Evolutionary conservation across 495 filamentous ascomycete species (phyloP).

Genomic region (Aspergillus leporis): DNA sequence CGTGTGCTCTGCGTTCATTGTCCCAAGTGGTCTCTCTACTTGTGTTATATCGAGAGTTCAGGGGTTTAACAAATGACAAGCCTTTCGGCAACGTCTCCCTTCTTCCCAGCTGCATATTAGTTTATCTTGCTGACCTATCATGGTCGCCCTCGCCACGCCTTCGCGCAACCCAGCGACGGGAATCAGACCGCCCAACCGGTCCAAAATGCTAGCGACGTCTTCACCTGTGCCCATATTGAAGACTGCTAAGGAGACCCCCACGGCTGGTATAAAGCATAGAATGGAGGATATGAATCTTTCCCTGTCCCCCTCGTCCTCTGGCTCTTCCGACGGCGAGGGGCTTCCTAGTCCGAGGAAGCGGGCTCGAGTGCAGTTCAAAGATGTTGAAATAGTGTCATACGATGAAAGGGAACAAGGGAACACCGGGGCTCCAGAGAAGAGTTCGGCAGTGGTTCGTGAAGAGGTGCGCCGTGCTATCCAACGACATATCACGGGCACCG

Average conservation of each 20-base stretch:
- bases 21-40: not conserved
- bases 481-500: slow-evolving; percentile 57
- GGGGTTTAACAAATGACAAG: slow-evolving; percentile 25
- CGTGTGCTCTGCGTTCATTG: slow-evolving; percentile 22
- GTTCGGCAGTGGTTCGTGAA: slow-evolving; percentile 58
- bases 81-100: slow-evolving; percentile 7
- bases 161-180: slow-evolving; percentile 33
- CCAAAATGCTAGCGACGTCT: slow-evolving; percentile 37
- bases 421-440: slow-evolving; percentile 55
- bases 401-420: slow-evolving; percentile 13
- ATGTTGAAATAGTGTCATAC: slow-evolving; percentile 55
- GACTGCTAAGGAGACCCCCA: slow-evolving; percentile 29
- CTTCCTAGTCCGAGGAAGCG: slow-evolving; percentile 53
- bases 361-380: slow-evolving; percentile 72
- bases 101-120: slow-evolving; percentile 13
- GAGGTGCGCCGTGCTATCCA: slow-evolving; percentile 76
- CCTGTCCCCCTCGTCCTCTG: slow-evolving; percentile 37
- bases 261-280: slow-evolving; percentile 37
- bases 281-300: slow-evolving; percentile 43
- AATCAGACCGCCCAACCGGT: slow-evolving; percentile 22
- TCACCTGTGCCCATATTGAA: slow-evolving; percentile 48
- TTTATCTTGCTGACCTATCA: slow-evolving; percentile 25
- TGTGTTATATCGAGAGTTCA: slow-evolving; percentile 3
- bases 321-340: slow-evolving; percentile 39
- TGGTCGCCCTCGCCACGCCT: slow-evolving; percentile 46